These are phyloP conservation scores for Coemansia sp. DNA, from an alignment of 192 early-diverging fungal genomes.

Conservation along the genomic window DNA sequence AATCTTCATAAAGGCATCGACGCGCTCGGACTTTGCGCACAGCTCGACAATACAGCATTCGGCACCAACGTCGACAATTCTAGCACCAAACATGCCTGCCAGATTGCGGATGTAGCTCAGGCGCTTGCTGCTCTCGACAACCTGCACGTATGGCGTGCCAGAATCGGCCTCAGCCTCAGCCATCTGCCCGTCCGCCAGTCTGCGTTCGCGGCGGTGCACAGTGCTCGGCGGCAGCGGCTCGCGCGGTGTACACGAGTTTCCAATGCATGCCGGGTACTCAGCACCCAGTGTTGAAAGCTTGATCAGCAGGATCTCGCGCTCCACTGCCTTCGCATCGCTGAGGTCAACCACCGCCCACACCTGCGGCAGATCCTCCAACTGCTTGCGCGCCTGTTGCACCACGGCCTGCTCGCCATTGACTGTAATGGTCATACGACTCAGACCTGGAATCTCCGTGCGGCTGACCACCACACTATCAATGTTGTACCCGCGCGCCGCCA, in stretches of 20 bases:
- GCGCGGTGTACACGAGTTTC: constrained; percentile 45
- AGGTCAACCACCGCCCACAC: constrained; percentile 98
- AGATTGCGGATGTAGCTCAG: constrained; percentile 58
- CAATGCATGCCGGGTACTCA: constrained; percentile 47
- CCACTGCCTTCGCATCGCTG: constrained; percentile 79
- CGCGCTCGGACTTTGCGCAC: constrained; percentile 80
- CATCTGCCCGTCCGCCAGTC: constrained; percentile 20
- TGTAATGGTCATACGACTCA: constrained; percentile 93
- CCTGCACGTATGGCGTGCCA: constrained; percentile 60
- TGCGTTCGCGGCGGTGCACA: constrained; percentile 37
- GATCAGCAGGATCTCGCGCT: constrained; percentile 90
- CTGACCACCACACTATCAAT: constrained; percentile 96
- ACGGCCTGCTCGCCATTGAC: constrained; percentile 77
- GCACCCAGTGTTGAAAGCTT: constrained; percentile 87
- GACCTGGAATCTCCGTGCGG: constrained; percentile 89
- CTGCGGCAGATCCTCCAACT: constrained; percentile 92
- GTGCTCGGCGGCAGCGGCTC: constrained; percentile 31
- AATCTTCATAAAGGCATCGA: constrained; percentile 91
- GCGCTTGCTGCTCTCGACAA: constrained; percentile 65
- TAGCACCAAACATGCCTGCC: constrained; percentile 80
- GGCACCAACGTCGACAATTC: constrained; percentile 81
- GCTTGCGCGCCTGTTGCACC: constrained; percentile 88
- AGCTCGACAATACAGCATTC: constrained; percentile 85
- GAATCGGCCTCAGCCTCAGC: constrained; percentile 18
- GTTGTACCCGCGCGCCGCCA: constrained; percentile 93